Base-by-base conservation (phyloP, 208 protist species). In the Acanthamoeba sp. region DNA sequence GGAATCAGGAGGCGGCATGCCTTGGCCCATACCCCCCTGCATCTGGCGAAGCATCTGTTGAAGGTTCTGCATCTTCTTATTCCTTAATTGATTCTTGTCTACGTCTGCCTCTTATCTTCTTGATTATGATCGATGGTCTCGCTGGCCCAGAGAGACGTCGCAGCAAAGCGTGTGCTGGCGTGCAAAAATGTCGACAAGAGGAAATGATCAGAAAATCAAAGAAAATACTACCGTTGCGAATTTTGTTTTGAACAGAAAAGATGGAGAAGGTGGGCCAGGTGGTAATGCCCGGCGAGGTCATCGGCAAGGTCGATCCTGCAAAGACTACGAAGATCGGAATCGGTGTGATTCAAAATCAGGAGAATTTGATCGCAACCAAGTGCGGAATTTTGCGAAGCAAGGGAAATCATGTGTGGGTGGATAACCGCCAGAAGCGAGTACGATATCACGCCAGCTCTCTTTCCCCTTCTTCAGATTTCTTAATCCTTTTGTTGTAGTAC, bases 1-100 rank as follows among this genome's bases (percentile, higher is more conserved):
- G 12, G 95, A 87, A 87, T 98, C 98, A 48, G 82, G 92, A 78
- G 78, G 50, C 29, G 92, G 92, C 91, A 94, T 94, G 29, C 92
- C 92, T 52, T 94, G 73, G 18, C 92, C 92, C 92, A 87, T 90
- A 10, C 82, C 73, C n/a, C 82, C 92, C 64, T 94, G 73, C 92
- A 94, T 91, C 55, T 91, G 92, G 18, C 92, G 69, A 12, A 94
- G 38, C 92, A 94, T 90, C 52, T 94, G 82, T 76, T 94, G 82
- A 40, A 94, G 27, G 34, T 93, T 93, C 90, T 93, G 90, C 90
- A 93, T 91, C 1, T 91, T n/a, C 34, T 32, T 48, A 29, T 14
- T 73, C 18, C 29, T 48, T 18, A n/a, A 57, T 84, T 84, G 40
- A 24, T 27, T 20, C 27, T 55, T 34, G 0, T 22, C 55, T 84